Conservation (phyloP, 2,329 filamentous ascomycete species). For the Chaetomium olivaceum region DNA sequence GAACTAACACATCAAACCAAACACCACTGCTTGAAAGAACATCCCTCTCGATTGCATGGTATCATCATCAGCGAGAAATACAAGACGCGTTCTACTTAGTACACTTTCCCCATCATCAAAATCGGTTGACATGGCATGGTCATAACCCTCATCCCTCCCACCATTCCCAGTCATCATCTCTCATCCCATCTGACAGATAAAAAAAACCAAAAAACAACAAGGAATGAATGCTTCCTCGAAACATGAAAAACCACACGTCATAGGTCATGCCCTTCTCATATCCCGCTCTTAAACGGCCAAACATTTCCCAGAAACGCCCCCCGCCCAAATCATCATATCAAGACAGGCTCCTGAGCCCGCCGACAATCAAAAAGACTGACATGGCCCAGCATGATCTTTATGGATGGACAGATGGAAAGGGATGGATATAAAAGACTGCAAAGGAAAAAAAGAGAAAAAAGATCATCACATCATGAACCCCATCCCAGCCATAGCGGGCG, state of each 20-base stretch:
- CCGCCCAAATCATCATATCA: not conserved
- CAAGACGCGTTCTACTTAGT: constrained; percentile 8
- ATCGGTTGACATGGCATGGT: not conserved
- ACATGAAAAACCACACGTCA: not conserved
- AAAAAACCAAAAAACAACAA: not conserved
- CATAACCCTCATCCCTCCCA: not conserved
- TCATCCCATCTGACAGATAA: not conserved
- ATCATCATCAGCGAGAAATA: constrained; percentile 2
- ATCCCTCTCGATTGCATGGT: not conserved
- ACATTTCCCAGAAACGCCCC: constrained; percentile 6
- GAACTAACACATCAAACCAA: too few relatives aligned
- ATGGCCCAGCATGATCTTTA: constrained; percentile 22
- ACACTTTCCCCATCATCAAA: not conserved
- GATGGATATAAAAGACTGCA: constrained; percentile 11
- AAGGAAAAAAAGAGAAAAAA: not conserved
- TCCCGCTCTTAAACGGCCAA: not conserved
- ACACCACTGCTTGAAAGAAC: not conserved
- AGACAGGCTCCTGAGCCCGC: constrained; percentile 10
- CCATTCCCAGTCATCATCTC: not conserved
- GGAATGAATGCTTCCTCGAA: not conserved
- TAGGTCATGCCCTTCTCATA: constrained; percentile 7
- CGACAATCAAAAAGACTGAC: not conserved
- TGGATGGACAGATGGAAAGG: constrained; percentile 16
- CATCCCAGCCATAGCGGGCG: not conserved
- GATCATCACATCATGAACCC: constrained; percentile 2